Base-by-base conservation (phyloP, 257 asterid species). In the Nicotiana attenuata region DNA sequence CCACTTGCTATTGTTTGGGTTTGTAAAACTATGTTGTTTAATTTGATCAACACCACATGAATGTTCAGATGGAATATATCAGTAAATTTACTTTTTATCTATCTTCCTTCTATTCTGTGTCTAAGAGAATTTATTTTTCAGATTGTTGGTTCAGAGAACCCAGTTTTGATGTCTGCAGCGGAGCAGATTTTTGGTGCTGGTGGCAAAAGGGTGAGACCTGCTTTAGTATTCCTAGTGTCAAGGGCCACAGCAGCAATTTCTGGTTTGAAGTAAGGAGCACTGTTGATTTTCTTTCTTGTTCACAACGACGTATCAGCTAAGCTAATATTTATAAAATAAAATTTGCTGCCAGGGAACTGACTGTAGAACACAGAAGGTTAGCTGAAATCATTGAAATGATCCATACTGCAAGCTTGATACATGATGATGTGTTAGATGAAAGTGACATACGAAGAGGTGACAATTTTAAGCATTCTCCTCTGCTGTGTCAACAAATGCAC, bases 381-480 rank as follows among this genome's bases (percentile, higher is more conserved):
- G 99, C 98, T 19, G 99, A 96, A 88, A 96, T 94, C 83, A 96
- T 96, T 80, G 99, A 96, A 87, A 94, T 96, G 98, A 94, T 96
- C 82, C 99, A 96, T 87, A 96, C 99, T 7, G 99, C 99, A 77
- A 94, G 98, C 84, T 88, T 96, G 90, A 92, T 96, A 87, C 99
- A 96, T 38, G 99, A 96, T 84, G 99, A 96, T 81, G 94, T 96
- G 15, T 82, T 96, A 53, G 99, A 96, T 85, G 99, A 96, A 86
- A 96, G 99, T 82, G 97, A 96, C 85, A 86, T 89, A 92, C 85
- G 99, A 10, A 91, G 99, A 92, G 99, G 99, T 96, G 86, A 15
- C 22, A 24, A 35, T 22, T 81, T 47, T 73, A 45, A 22, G 78
- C 78, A 73, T 73, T 47, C 22, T 47, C 15, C 79, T 47, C 79